A percentile compares a stretch with the other conserved stretches of the same genome.
These are phyloP conservation scores for Aspergillus spinulosporus DNA, from an alignment of 2,329 filamentous ascomycete species.

Conservation along the genomic window DNA sequence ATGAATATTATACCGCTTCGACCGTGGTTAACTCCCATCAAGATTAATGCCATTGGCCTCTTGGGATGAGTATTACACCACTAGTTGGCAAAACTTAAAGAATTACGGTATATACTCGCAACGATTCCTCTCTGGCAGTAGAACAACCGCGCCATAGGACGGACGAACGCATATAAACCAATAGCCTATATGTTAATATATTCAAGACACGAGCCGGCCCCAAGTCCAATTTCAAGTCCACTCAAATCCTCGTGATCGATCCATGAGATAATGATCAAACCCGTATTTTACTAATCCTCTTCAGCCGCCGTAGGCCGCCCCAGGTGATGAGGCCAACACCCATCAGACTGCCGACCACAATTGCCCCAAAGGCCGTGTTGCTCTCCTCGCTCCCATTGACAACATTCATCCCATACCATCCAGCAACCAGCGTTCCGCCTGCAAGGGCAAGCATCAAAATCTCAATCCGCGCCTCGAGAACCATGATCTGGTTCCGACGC, in stretches of 20 bases:
- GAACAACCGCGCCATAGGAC: too few species aligned
- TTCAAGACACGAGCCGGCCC: too few species aligned
- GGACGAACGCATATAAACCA: too few species aligned
- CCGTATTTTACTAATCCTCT: background rate
- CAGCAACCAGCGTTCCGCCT: constrained; percentile 38
- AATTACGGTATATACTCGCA: too few species aligned
- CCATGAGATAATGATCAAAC: background rate
- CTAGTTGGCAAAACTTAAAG: too few species aligned
- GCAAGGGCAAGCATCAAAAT: constrained; percentile 39
- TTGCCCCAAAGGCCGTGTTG: background rate
- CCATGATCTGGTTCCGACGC: constrained; percentile 43
- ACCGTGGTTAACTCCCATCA: too few species aligned
- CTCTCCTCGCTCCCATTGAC: constrained; percentile 38
- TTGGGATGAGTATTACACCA: too few species aligned
- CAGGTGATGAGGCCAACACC: background rate
- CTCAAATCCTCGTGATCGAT: background rate
- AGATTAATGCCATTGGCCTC: too few species aligned
- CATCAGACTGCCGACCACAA: background rate
- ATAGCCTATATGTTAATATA: too few species aligned
- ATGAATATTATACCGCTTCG: too few species aligned
- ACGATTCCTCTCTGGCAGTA: too few species aligned
- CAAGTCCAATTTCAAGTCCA: too few species aligned
- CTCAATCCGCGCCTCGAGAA: constrained; percentile 40
- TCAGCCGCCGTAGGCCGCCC: background rate
- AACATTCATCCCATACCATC: constrained; percentile 42